Percentiles rank a stretch among this genome's conserved stretches.
phyloP scores from a whole-genome alignment of 2,329 filamentous ascomycete species.

The Aspergillus hortae region DNA sequence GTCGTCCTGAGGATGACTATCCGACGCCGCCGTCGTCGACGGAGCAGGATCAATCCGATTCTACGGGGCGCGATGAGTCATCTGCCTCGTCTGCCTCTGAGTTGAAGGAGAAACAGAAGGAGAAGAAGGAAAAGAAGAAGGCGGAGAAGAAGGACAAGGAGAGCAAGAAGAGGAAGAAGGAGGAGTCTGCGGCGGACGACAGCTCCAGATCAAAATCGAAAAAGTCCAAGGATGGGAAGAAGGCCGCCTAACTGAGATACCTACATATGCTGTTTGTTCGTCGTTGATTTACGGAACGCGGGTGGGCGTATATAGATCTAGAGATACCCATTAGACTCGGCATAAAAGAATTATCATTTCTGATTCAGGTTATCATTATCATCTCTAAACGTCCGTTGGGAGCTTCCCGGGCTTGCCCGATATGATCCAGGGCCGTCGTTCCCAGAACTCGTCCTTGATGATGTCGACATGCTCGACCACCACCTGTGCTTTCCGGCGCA shows the following conservation, averaged over 20 bases:
- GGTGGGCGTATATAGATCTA: constrained; percentile 8
- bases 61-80: constrained; percentile 22
- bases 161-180: constrained; percentile 29
- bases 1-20: constrained; percentile 24
- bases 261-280: background rate
- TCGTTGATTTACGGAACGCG: background rate
- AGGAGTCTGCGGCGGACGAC: constrained; percentile 24
- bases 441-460: constrained; percentile 94
- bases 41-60: constrained; percentile 17
- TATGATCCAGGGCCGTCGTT: constrained; percentile 76
- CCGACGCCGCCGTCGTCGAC: constrained; percentile 32
- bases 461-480: constrained; percentile 85
- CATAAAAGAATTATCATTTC: constrained; percentile 7
- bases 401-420: constrained; percentile 70
- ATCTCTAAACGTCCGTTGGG: constrained; percentile 44
- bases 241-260: constrained; percentile 6
- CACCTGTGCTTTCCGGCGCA: constrained; percentile 73
- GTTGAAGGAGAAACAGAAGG: constrained; percentile 19
- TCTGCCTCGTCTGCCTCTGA: constrained; percentile 36
- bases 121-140: constrained; percentile 24
- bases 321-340: constrained; percentile 31
- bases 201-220: constrained; percentile 47
- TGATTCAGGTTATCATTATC: constrained; percentile 3
- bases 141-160: constrained; percentile 18
- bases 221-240: constrained; percentile 39